These are phyloP conservation scores for Cymbopogon flexuosus DNA, from an alignment of 202 grass and related monocot species.

Conservation along the genomic window DNA sequence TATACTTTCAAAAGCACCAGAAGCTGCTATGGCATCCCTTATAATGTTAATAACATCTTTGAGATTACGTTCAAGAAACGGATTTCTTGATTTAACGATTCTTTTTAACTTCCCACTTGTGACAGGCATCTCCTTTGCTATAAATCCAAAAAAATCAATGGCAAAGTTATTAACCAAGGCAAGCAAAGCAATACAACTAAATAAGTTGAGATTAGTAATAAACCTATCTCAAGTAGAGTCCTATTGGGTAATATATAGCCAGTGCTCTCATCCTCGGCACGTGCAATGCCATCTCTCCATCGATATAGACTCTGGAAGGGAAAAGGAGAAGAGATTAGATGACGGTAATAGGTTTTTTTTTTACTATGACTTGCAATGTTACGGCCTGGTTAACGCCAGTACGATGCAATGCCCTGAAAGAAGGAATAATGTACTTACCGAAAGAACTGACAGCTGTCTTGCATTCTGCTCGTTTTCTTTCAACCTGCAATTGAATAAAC, in stretches of 20 bases:
- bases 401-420: neutral
- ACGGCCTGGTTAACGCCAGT: neutral
- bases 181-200: slow-evolving; percentile 25
- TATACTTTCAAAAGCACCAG: slow-evolving; percentile 64
- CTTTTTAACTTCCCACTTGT: slow-evolving; percentile 61
- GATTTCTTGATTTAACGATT: slow-evolving; percentile 59
- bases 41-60: slow-evolving; percentile 42
- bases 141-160: slow-evolving; percentile 35
- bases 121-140: slow-evolving; percentile 79
- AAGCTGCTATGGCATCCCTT: slow-evolving; percentile 57
- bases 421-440: slow-evolving; percentile 53
- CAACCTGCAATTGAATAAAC: slow-evolving; percentile 47
- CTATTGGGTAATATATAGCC: slow-evolving; percentile 96
- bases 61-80: slow-evolving; percentile 58
- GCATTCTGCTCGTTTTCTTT: slow-evolving; percentile 62
- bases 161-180: slow-evolving; percentile 25
- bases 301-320: slow-evolving; percentile 62
- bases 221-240: slow-evolving; percentile 80
- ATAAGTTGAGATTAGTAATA: slow-evolving; percentile 26
- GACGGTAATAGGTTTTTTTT: neutral
- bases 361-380: slow-evolving; percentile 3
- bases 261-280: slow-evolving; percentile 89
- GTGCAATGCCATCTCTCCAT: slow-evolving; percentile 84
- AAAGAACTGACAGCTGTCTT: slow-evolving; percentile 59
- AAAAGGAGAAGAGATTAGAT: slow-evolving; percentile 33